Percentiles rank a stretch among this genome's conserved stretches.
These are phyloP conservation scores for Vanderwaltozyma verrucispora DNA, from an alignment of 805 yeast species.

Conservation along the genomic window DNA sequence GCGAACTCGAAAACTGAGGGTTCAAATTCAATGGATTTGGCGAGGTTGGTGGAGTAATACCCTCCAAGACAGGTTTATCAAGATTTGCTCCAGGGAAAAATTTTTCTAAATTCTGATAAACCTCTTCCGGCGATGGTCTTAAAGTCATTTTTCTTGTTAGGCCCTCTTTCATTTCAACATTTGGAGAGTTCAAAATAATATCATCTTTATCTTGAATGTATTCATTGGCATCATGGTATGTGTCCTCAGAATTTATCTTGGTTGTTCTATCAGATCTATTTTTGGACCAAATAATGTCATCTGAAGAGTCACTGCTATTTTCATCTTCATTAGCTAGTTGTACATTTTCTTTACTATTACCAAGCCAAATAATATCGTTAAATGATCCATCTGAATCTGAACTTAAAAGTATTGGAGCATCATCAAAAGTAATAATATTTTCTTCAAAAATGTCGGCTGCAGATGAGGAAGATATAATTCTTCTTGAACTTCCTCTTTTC, in stretches of 20 bases:
- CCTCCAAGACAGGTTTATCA: constrained; percentile 83
- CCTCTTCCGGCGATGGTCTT: constrained; percentile 91
- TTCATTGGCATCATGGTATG: constrained; percentile 1
- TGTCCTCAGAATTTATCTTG: not conserved
- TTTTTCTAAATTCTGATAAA: constrained; percentile 81
- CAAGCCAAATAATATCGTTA: constrained; percentile 5
- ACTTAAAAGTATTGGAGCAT: constrained; percentile 51
- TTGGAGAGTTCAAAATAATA: constrained; percentile 1
- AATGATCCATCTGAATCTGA: constrained; percentile 29
- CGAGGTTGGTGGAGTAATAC: constrained; percentile 48
- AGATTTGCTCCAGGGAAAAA: constrained; percentile 89
- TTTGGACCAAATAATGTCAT: constrained; percentile 12
- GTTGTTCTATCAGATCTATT: not conserved
- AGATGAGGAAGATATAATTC: constrained; percentile 28
- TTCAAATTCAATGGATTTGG: constrained; percentile 25
- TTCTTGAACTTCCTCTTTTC: constrained; percentile 23
- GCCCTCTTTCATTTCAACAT: not conserved
- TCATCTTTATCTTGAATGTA: constrained; percentile 4
- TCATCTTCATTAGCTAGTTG: constrained; percentile 1
- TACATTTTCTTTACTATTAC: not conserved
- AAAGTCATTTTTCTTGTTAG: constrained; percentile 46
- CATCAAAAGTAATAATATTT: constrained; percentile 63
- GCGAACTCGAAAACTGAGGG: not conserved
- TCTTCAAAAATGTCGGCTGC: constrained; percentile 54
- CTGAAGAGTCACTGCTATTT: constrained; percentile 15